These are phyloP conservation scores for Mucor saturninus DNA, from an alignment of 371 early-diverging fungal genomes.

Conservation along the genomic window DNA sequence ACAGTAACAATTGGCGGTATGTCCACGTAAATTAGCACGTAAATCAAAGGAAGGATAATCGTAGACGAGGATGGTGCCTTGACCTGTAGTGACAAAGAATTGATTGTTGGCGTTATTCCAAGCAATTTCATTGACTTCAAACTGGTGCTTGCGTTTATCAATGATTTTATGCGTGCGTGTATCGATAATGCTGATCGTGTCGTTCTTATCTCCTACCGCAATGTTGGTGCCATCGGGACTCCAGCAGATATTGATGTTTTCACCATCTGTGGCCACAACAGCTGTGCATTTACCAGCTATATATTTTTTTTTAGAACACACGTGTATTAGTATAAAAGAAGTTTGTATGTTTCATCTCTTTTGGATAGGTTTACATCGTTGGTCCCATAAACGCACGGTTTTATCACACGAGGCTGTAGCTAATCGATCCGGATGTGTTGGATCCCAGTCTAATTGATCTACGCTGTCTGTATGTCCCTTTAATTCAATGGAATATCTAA, in stretches of 20 bases:
- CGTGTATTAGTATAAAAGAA: not conserved
- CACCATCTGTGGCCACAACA: slow-evolving; percentile 73
- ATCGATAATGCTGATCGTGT: slow-evolving; percentile 79
- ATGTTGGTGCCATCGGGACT: slow-evolving; percentile 79
- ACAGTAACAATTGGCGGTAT: slow-evolving; percentile 86
- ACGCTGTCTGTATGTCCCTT: slow-evolving; percentile 88
- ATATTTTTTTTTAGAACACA: not conserved
- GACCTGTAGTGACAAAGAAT: slow-evolving; percentile 81
- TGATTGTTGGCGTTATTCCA: slow-evolving; percentile 81
- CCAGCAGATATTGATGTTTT: slow-evolving; percentile 90
- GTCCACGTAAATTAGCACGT: slow-evolving; percentile 68
- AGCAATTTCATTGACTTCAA: slow-evolving; percentile 80
- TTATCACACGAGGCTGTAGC: slow-evolving; percentile 88
- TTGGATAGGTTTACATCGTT: slow-evolving; percentile 59
- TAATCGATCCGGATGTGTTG: slow-evolving; percentile 73
- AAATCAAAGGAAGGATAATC: slow-evolving; percentile 66
- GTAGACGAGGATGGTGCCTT: slow-evolving; percentile 73
- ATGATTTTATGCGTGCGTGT: slow-evolving; percentile 63
- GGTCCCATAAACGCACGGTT: slow-evolving; percentile 88
- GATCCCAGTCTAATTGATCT: slow-evolving; percentile 85
- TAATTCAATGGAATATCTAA: slow-evolving; percentile 66
- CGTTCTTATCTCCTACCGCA: slow-evolving; percentile 88
- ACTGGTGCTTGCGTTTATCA: slow-evolving; percentile 57
- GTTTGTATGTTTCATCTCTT: slow-evolving; percentile 6
- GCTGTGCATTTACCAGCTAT: slow-evolving; percentile 68